Conservation (phyloP, 163 green algal species). For the Coccomyxa subellipsoidea region DNA sequence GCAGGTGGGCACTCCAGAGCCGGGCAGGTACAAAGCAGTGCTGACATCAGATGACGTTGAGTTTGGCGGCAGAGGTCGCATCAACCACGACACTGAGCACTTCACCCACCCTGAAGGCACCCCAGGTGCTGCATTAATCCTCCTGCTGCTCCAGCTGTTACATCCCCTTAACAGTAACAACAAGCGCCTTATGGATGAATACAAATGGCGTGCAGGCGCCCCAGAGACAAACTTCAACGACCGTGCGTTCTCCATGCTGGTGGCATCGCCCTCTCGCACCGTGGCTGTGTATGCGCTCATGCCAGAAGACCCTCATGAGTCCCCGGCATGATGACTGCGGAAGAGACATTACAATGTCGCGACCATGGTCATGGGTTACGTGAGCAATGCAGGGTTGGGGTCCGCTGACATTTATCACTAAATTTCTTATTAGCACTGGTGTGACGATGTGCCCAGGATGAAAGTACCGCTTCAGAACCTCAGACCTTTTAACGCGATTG, state of each 20-base stretch:
- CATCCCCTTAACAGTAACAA: no score
- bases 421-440: no score
- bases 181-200: not conserved
- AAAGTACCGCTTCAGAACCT: no score
- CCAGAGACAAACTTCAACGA: conserved; percentile 53
- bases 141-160: not conserved
- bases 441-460: no score
- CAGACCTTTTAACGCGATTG: no score
- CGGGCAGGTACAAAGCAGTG: conserved; percentile 78
- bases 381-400: not conserved
- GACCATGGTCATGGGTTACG: no score
- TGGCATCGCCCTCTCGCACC: conserved; percentile 59
- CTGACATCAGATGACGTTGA: conserved; percentile 76
- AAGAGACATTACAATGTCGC: no score
- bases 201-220: conserved; percentile 24
- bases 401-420: not conserved
- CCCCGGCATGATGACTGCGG: not conserved
- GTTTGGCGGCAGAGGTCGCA: conserved; percentile 66
- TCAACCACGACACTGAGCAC: conserved; percentile 66
- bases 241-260: conserved; percentile 47
- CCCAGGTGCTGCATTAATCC: conserved; percentile 2
- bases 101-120: conserved; percentile 57
- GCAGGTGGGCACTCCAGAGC: conserved; percentile 70
- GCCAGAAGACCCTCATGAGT: not conserved
- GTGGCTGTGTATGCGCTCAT: conserved; percentile 50